Base-by-base conservation (phyloP, 2,329 filamentous ascomycete genomes). In the Colletotrichum lentis region DNA sequence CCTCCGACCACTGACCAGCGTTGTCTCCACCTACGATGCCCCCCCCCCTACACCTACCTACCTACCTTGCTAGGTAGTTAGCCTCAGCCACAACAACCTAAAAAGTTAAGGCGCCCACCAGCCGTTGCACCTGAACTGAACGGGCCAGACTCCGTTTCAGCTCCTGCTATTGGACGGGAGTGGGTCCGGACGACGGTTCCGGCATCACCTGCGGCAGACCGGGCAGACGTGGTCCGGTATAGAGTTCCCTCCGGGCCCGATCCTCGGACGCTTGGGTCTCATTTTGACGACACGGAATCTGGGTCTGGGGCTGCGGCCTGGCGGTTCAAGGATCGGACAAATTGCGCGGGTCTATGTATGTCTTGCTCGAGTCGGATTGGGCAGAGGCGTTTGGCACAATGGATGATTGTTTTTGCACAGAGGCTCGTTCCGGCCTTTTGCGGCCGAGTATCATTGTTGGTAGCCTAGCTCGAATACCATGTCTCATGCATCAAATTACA, bases 51-150 rank as follows among this genome's bases (percentile, higher is more conserved):
- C 24, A 24, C 24, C 24, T 24, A 55, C 49, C 31, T 35, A 10
- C 7, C 7, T 35, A 8, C 27, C 27, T 31, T 31, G 27, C 27
- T 31, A 8, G 7, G 27, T 31, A 35, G 8, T 63, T 49, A 55
- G 53, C 63, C 67, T 67, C 63, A 69, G 67, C 67, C 63, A 69
- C 63, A 67, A 63, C 62, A 67, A 63, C 62, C 67, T 67, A 69
- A 67, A 58, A 54, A 67, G 63, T 67, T 63, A 67, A 54, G 49
- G 49, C 55, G 46, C 44, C 46, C 20, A 27, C 47, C 50, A 49
- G 50, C 58, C 44, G 52, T 56, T 64, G 52, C 37, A 44, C 14
- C 47, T 14, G 61, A 43, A 54, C n/a, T 14, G 61, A 43, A 54
- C 22, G 22, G 10, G 18, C 49, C 12, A 50, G 20, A 27, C 20